phyloP scores from a whole-genome alignment of 2,329 filamentous ascomycete genomes.

The Trichoderma sp. region DNA sequence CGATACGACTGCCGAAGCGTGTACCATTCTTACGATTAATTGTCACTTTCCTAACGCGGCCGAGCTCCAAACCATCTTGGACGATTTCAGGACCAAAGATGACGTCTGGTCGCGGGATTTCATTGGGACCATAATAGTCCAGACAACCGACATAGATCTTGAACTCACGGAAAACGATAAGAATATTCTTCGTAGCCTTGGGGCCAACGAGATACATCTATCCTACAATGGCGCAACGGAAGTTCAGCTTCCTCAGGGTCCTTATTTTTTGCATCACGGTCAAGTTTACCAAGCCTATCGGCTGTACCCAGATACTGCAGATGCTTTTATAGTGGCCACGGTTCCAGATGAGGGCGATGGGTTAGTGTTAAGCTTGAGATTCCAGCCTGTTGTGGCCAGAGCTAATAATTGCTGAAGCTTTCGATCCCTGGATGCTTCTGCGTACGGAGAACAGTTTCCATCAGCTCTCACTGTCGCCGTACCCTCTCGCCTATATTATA shows the following conservation, averaged over 20 bases:
- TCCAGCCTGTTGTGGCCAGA: rapidly evolving
- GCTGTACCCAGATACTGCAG: neutral
- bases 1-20: neutral
- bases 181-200: neutral
- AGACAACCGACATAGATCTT: neutral
- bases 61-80: neutral
- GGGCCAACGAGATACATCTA: neutral
- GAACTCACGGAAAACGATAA: neutral
- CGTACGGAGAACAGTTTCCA: neutral
- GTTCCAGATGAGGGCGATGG: neutral
- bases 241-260: neutral
- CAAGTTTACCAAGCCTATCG: neutral
- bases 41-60: neutral
- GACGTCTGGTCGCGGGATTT: neutral
- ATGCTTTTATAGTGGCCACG: neutral
- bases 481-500: neutral
- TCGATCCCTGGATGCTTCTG: neutral
- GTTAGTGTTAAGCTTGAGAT: neutral
- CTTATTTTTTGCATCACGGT: neutral
- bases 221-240: neutral
- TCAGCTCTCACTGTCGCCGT: neutral
- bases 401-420: neutral
- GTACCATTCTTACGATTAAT: neutral
- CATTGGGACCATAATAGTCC: neutral
- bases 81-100: neutral